Conservation (phyloP, 345 rosid genomes). For the Camelina laxa region DNA sequence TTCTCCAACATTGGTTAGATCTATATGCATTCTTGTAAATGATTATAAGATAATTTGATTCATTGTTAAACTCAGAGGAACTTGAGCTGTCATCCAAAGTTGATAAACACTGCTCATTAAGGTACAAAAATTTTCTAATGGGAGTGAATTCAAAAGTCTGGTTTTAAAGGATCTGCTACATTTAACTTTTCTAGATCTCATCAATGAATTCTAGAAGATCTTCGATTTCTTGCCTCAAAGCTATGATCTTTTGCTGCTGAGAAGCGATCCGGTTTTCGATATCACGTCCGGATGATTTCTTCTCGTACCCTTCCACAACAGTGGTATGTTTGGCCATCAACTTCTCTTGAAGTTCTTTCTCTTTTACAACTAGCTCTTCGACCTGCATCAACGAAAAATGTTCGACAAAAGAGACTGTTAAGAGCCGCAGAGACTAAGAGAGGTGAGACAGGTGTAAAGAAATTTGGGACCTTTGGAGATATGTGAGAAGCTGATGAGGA, state of each 20-base stretch:
- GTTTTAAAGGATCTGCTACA: constrained; percentile 22
- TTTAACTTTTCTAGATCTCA: constrained; percentile 55
- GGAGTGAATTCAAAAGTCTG: constrained; percentile 18
- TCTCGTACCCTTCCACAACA: constrained; percentile 58
- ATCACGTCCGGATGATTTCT: constrained; percentile 62
- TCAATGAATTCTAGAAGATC: constrained; percentile 80
- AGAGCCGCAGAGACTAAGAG: constrained; percentile 18
- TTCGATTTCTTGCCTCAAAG: constrained; percentile 83
- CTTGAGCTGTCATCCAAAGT: constrained; percentile 22
- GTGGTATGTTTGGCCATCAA: constrained; percentile 52
- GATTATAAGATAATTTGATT: constrained; percentile 13
- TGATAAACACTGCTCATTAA: constrained; percentile 21
- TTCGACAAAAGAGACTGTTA: background rate
- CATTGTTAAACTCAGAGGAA: constrained; percentile 19
- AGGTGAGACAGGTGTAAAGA: background rate
- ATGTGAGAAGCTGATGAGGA: constrained; percentile 71
- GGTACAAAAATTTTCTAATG: background rate
- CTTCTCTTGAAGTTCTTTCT: constrained; percentile 87
- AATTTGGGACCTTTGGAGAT: constrained; percentile 66
- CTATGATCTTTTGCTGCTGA: constrained; percentile 69
- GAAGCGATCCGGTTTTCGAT: constrained; percentile 72
- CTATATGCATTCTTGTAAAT: constrained; percentile 33
- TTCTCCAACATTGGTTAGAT: constrained; percentile 62
- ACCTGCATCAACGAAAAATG: constrained; percentile 54
- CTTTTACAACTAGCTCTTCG: constrained; percentile 80